Evolutionary conservation across 129 eudicot species (phyloP).

Genomic region (Oenanthe sinensis): DNA sequence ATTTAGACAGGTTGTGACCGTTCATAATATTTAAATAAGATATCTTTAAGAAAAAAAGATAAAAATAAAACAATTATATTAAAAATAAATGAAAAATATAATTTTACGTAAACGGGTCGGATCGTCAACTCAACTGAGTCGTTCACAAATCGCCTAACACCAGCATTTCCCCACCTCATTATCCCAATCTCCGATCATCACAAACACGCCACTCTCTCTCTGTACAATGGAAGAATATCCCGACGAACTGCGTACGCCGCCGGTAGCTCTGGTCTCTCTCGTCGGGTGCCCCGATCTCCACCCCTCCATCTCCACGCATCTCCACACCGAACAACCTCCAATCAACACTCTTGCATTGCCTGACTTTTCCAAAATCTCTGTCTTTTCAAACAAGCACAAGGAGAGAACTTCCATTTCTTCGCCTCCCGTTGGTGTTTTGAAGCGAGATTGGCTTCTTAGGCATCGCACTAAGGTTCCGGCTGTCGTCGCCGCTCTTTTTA

Average conservation of each 20-base stretch:
- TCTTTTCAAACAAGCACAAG: constrained; percentile 33
- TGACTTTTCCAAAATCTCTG: constrained; percentile 74
- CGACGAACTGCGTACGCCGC: constrained; percentile 91
- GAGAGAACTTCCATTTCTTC: constrained; percentile 20
- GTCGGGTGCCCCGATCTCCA: constrained; percentile 75
- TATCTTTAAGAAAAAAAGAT: too few species aligned
- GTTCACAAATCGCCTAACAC: not conserved
- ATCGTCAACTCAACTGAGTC: not conserved
- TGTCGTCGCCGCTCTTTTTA: constrained; percentile 62
- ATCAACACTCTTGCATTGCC: constrained; percentile 90
- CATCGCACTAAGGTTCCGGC: constrained; percentile 90
- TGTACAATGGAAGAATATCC: constrained; percentile 72
- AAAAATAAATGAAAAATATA: too few species aligned
- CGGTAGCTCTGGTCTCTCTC: constrained; percentile 58
- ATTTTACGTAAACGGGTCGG: too few species aligned
- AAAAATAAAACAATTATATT: too few species aligned
- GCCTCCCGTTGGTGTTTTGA: constrained; percentile 38
- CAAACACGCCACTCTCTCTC: not conserved
- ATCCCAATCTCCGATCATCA: not conserved
- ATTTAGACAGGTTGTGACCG: too few species aligned
- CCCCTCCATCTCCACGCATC: constrained; percentile 67
- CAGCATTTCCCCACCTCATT: not conserved
- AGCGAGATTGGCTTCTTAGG: constrained; percentile 78
- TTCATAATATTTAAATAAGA: too few species aligned
- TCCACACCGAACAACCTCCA: constrained; percentile 87